These are phyloP conservation scores for Penicillium cinerascens DNA, from an alignment of 495 filamentous ascomycete genomes.

Conservation along the genomic window DNA sequence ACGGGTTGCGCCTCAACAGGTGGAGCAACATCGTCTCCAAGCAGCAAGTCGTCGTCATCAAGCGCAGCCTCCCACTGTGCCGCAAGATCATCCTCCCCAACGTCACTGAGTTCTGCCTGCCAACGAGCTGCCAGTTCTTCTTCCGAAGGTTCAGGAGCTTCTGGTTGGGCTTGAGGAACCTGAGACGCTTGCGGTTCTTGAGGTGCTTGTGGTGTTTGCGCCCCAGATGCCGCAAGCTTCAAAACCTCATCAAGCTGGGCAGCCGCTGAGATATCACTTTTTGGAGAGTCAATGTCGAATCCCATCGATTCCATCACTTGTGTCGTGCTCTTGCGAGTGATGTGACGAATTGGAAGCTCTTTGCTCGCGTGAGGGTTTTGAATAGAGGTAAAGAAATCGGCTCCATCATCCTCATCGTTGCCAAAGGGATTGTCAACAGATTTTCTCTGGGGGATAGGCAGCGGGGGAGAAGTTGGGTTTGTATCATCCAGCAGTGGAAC, in stretches of 20 bases:
- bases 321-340: constrained; percentile 43
- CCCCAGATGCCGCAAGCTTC: constrained; percentile 17
- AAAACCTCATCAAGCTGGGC: constrained; percentile 30
- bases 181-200: constrained; percentile 10
- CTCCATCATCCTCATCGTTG: constrained; percentile 36
- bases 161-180: constrained; percentile 13
- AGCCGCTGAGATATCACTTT: constrained; percentile 32
- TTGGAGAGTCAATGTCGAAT: constrained; percentile 25
- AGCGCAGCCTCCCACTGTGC: constrained; percentile 83
- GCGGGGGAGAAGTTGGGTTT: constrained; percentile 18
- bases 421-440: constrained; percentile 31
- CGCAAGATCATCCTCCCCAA: constrained; percentile 59
- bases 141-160: constrained; percentile 32
- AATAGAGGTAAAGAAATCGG: constrained; percentile 35
- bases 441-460: constrained; percentile 9
- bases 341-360: constrained; percentile 17
- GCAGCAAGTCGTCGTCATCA: constrained; percentile 72
- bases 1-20: constrained; percentile 10
- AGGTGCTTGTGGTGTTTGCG: constrained; percentile 16
- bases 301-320: constrained; percentile 38
- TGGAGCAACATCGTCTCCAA: constrained; percentile 54
- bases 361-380: constrained; percentile 3
- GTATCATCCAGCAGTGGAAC: constrained; percentile 40
- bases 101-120: constrained; percentile 71
- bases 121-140: constrained; percentile 75